Base-by-base conservation (phyloP, 2,329 filamentous ascomycete genomes). In the Paecilomyces sp. region DNA sequence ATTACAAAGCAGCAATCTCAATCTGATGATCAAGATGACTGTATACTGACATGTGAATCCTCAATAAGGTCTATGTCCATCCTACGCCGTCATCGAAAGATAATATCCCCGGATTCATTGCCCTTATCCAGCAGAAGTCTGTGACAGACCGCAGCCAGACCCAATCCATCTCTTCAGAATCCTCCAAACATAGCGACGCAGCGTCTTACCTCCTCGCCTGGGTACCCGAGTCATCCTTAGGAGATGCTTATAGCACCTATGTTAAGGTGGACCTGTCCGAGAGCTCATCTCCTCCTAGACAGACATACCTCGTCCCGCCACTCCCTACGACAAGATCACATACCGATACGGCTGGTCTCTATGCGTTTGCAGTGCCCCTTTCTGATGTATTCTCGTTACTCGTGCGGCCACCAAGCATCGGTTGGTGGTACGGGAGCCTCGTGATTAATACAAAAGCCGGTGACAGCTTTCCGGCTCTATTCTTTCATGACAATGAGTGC, bases 391-490 rank as follows among this genome's bases (percentile, higher is more conserved):
- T 95, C 76, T 96, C 91, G 30, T 82, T 99, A 4, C 82, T 96
- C 7, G 88, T 99, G 47, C 86, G 94, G 1, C 93, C 93, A 3
- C 95, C 94, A 4, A 97, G 91, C 72, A 77, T 96, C 7, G 95
- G 94, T 15, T 99, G 94, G 95, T 99, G 94, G 94, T 97, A 95
- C 73, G 94, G 94, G 34, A 96, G 92, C 63, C 77, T 99, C 30
- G 88, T 99, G 60, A 91, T 99, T 78, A 99, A 99, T 72, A 91
- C 90, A 1, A 83, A 90, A 12, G 87, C 89, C 0, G 95, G 95
- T 3, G 92, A 97, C 72, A 94, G 90, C 72, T 96, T 97, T 66
- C 94, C 94, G 0, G 92, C 94, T 0, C 79, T 99, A 1, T 99
- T 99, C 78, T 99, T 99, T 77, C 94, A 99, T 73, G 94, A 99